phyloP scores from a whole-genome alignment of 345 rosid species.

The Isatis tinctoria region DNA sequence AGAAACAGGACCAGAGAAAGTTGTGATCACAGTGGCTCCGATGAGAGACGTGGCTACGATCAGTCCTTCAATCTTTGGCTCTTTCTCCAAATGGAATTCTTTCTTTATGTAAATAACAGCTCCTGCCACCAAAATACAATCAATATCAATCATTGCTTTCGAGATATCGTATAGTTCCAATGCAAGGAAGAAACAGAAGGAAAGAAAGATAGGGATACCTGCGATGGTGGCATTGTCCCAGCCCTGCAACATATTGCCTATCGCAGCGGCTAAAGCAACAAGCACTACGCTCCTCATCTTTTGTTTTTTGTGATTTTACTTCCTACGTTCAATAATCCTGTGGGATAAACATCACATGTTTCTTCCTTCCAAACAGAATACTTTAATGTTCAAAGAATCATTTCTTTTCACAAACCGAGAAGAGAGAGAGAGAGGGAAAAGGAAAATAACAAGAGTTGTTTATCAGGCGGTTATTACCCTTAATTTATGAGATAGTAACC shows the following conservation, averaged over 20 bases:
- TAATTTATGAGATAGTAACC: background rate
- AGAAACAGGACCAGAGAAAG: constrained; percentile 75
- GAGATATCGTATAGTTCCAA: background rate
- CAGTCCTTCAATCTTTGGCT: constrained; percentile 60
- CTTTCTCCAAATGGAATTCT: constrained; percentile 47
- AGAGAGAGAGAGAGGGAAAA: background rate
- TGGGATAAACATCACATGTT: background rate
- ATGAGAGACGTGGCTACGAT: constrained; percentile 85
- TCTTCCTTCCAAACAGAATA: background rate
- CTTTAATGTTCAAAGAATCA: background rate
- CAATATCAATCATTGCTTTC: background rate
- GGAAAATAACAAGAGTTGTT: background rate
- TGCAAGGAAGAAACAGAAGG: background rate
- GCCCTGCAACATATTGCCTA: constrained; percentile 86
- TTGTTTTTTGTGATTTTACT: background rate
- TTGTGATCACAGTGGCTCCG: constrained; percentile 74
- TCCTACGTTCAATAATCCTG: background rate
- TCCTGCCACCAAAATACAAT: constrained; percentile 35
- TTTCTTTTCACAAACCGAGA: background rate
- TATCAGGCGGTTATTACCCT: background rate
- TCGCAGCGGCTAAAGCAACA: constrained; percentile 70
- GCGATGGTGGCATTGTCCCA: constrained; percentile 98
- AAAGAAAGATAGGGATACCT: constrained; percentile 36
- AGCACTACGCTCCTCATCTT: constrained; percentile 62
- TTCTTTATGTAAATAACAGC: constrained; percentile 71